phyloP scores from a whole-genome alignment of 768 basidiomycete genomes.

The Pholiota microspora region DNA sequence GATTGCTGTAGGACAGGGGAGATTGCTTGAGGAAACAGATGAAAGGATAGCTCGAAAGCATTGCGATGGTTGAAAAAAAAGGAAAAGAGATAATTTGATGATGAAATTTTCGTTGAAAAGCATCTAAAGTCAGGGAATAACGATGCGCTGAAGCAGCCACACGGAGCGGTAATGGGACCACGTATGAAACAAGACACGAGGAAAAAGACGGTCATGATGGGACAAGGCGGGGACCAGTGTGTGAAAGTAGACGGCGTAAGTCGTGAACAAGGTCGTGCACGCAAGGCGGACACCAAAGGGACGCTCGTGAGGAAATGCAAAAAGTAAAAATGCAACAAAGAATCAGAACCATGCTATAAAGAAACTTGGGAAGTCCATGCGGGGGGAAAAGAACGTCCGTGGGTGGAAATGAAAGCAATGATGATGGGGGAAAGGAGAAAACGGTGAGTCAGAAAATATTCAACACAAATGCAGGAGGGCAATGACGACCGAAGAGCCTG shows the following conservation, averaged over 20 bases:
- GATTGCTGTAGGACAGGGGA: slow-evolving; percentile 6
- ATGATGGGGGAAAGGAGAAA: not conserved
- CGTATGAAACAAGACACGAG: slow-evolving; percentile 9
- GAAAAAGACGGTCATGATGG: slow-evolving; percentile 10
- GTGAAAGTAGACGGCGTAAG: slow-evolving; percentile 1
- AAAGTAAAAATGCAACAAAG: slow-evolving; percentile 16
- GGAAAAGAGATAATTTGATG: slow-evolving; percentile 5
- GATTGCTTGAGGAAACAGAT: slow-evolving; percentile 1
- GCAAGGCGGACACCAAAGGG: slow-evolving; percentile 1
- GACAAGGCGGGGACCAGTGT: slow-evolving; percentile 1
- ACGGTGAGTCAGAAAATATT: too few relatives aligned
- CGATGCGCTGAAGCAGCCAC: not conserved
- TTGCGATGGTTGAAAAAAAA: slow-evolving; percentile 18
- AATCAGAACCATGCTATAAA: slow-evolving; percentile 15
- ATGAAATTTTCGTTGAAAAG: slow-evolving; percentile 5
- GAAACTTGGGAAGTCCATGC: slow-evolving; percentile 8
- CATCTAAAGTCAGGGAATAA: slow-evolving; percentile 14
- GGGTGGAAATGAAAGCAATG: not conserved
- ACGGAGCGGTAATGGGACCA: not conserved
- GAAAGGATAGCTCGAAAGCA: slow-evolving; percentile 18
- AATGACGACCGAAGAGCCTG: slow-evolving; percentile 1
- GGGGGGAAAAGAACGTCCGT: not conserved
- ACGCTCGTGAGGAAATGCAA: slow-evolving; percentile 2
- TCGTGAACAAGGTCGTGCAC: slow-evolving; percentile 8
- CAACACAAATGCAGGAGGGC: too few relatives aligned